Base-by-base conservation (phyloP, 495 filamentous ascomycete species). In the Aspergillus mulundensis region DNA sequence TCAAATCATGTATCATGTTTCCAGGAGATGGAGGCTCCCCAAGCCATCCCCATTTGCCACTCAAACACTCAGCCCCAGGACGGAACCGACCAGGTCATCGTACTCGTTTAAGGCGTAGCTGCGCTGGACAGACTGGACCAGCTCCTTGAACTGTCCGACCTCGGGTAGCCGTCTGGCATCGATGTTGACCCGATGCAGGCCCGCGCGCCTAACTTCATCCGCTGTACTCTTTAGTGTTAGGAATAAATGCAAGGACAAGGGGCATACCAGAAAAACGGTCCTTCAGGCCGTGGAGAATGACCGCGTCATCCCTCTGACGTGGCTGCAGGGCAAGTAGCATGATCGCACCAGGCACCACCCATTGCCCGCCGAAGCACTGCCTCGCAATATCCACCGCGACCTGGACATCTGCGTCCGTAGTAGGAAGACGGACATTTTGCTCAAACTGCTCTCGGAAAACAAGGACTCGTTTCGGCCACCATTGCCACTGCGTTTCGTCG, bases 281-380 rank as follows among this genome's bases (percentile, higher is more conserved):
- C 18, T 57, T 57, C 6, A 57, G 45, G 7, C 54, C 54, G 39
- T 45, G 23, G 2, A 36, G 3, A 14, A 57, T 43, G 1, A 14
- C 46, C 7, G 1, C 6, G 23, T 57, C 54, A 12, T 44, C 39
- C 7, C 14, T 38, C 18, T 36, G 44, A 4, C 54, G 54, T 44
- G 46, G 54, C 40, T 45, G 54, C 6, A 57, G 46, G 0, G 54
- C 46, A 5, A 57, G 44, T 7, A 57, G 30, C 54, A 57, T 57
- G 8, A 57, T 12, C 0, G 46, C 44, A 0, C 24, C 23, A n/a
- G 54, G 46, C n/a, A 57, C 39, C 2, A 28, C 25, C 54, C 54
- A 57, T 2, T 18, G 2, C 7, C 39, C 39, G 0, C 54, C 54
- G n/a, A 57, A 44, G 23, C 54, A 50, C 19, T 25, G n/a, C 39